These are phyloP conservation scores for Zasmidium citrigriseum DNA, from an alignment of 2,329 filamentous ascomycete species.

Conservation along the genomic window DNA sequence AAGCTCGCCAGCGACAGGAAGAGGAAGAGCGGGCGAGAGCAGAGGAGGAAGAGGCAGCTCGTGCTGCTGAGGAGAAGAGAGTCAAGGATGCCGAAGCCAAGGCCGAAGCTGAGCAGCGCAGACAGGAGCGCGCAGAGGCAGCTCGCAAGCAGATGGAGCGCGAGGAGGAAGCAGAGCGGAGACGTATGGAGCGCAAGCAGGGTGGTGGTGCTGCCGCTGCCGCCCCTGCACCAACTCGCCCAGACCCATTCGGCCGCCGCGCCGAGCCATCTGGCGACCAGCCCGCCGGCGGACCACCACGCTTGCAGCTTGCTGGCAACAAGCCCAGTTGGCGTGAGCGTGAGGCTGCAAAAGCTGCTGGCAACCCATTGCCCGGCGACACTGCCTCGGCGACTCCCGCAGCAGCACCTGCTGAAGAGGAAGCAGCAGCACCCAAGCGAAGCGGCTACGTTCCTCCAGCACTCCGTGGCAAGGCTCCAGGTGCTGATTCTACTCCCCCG, in stretches of 20 bases:
- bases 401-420: slow-evolving; percentile 34
- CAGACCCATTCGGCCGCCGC: slow-evolving; percentile 20
- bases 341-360: slow-evolving; percentile 54
- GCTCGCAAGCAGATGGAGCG: slow-evolving; percentile 48
- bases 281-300: slow-evolving; percentile 58
- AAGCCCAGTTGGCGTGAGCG: slow-evolving; percentile 75
- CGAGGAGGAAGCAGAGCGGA: slow-evolving; percentile 84
- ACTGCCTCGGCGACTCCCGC: slow-evolving; percentile 36
- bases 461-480: slow-evolving; percentile 38
- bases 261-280: slow-evolving; percentile 42
- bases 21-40: slow-evolving; percentile 78
- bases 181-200: slow-evolving; percentile 64
- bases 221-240: neutral
- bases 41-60: slow-evolving; percentile 84
- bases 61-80: slow-evolving; percentile 77
- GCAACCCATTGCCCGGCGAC: slow-evolving; percentile 34
- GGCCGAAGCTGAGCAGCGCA: slow-evolving; percentile 66
- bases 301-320: slow-evolving; percentile 56
- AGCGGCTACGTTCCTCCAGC: slow-evolving; percentile 50
- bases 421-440: slow-evolving; percentile 38
- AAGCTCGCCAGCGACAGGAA: slow-evolving; percentile 74
- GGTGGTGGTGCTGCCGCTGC: slow-evolving; percentile 38
- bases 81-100: slow-evolving; percentile 57
- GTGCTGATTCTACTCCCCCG: slow-evolving; percentile 30
- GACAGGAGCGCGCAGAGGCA: slow-evolving; percentile 51